Evolutionary conservation across 2,329 filamentous ascomycete species (phyloP), one percentile per base, ranked within the genome.

Genomic region (Fusarium concolor): DNA sequence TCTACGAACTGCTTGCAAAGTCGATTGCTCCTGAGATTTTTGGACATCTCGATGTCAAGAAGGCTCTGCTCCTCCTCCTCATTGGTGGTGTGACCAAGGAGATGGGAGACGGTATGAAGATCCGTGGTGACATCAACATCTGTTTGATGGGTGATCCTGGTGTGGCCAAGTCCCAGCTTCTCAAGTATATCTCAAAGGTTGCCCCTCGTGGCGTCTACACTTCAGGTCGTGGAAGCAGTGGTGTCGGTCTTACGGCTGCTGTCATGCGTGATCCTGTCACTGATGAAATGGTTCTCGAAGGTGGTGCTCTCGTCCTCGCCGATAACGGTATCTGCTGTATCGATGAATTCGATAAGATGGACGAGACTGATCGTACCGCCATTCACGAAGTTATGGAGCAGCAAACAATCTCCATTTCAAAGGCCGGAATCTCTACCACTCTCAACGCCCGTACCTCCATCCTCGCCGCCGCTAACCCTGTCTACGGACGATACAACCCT

Each of bases 101-200:
- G 76, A 96, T 98, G 87, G 94, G 94, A 52, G 96, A 99, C 76
- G 96, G 96, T 63, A 98, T 99, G 96, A 92, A 94, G 75, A 99
- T 99, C 77, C 93, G 96, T 86, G 96, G 96, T 74, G 96, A 99
- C 76, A 97, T 99, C 84, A 99, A 99, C 81, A 91, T 99, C 67
- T 98, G 96, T 79, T 83, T 99, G 76, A 99, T 99, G 96, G 96
- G 96, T 86, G 96, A 99, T 76, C 96, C 96, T 77, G 96, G 96
- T 93, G 96, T 99, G 77, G 96, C 96, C 82, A 99, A 99, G 83
- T 99, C 96, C 37, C 96, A 99, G 83, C 84, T 99, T 71, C 87
- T 99, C 71, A 98, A 97, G 82, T 99, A 99, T 79, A 98, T 99
- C 77, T 93, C 94, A 70, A 98, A 99, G 82, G 96, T 99, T 29